Conservation (phyloP, 2,329 filamentous ascomycete genomes). For the Cadophora sp. region DNA sequence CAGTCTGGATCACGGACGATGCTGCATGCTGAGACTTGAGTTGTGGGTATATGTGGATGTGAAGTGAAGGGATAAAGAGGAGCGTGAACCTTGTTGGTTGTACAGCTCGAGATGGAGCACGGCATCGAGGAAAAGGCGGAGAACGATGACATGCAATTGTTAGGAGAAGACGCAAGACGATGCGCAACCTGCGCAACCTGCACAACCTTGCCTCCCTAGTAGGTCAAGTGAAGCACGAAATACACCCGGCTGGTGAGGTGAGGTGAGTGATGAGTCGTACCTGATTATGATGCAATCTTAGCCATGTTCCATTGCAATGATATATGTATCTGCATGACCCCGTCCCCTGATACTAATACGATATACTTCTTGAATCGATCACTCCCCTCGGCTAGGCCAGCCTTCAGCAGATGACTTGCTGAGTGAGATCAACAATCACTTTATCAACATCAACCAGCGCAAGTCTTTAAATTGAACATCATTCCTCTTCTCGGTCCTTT, state of each 20-base stretch:
- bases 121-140: conserved; percentile 4
- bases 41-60: neutral
- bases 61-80: neutral
- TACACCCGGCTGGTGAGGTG: conserved; percentile 8
- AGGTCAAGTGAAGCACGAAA: neutral
- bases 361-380: neutral
- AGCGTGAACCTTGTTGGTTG: conserved; percentile 12
- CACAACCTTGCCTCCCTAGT: too few relatives aligned
- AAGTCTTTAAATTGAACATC: too few relatives aligned
- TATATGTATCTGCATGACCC: neutral
- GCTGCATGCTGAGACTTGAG: neutral
- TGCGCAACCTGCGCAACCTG: neutral
- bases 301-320: neutral
- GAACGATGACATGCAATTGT: neutral
- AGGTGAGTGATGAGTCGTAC: conserved; percentile 4
- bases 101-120: neutral
- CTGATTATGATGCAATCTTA: conserved; percentile 11
- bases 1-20: neutral
- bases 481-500: too few relatives aligned
- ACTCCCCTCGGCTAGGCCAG: neutral
- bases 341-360: neutral
- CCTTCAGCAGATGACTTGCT: neutral
- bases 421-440: neutral
- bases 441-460: neutral
- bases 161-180: conserved; percentile 5